Conservation (phyloP, 495 filamentous ascomycete genomes). For the Saxispiralis lemnorum region DNA sequence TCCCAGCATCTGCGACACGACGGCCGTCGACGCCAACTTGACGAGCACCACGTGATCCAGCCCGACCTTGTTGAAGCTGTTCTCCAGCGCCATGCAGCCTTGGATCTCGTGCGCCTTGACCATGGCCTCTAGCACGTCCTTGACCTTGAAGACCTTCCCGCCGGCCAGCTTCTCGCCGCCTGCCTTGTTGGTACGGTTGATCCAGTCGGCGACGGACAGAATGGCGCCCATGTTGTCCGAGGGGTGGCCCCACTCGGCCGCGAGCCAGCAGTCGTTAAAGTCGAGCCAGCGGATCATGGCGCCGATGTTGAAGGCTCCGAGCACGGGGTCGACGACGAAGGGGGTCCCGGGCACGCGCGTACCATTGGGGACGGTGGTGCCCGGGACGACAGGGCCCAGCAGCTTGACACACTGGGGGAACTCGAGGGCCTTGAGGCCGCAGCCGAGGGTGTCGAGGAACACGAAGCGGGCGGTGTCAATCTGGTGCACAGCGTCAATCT, state of each 20-base stretch:
- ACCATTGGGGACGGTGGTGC: slow-evolving; percentile 83
- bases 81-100: slow-evolving; percentile 87
- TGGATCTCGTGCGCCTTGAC: slow-evolving; percentile 99
- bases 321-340: slow-evolving; percentile 87
- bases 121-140: slow-evolving; percentile 91
- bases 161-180: slow-evolving; percentile 61
- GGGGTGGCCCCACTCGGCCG: slow-evolving; percentile 96
- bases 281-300: slow-evolving; percentile 97
- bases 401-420: slow-evolving; percentile 94
- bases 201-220: slow-evolving; percentile 90
- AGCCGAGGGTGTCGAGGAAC: slow-evolving; percentile 81
- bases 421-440: slow-evolving; percentile 82
- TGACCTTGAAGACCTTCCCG: slow-evolving; percentile 71
- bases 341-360: slow-evolving; percentile 80
- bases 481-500: slow-evolving; percentile 28
- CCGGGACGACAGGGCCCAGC: slow-evolving; percentile 81
- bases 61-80: slow-evolving; percentile 96
- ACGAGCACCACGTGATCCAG: slow-evolving; percentile 94
- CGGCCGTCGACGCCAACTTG: slow-evolving; percentile 90
- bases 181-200: slow-evolving; percentile 84
- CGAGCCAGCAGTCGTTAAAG: slow-evolving; percentile 99
- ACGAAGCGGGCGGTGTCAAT: slow-evolving; percentile 55
- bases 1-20: slow-evolving; percentile 85
- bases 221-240: slow-evolving; percentile 95
- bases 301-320: slow-evolving; percentile 96